Evolutionary conservation across 148 eudicot species (phyloP).

Genomic region (Selenicereus undatus): DNA sequence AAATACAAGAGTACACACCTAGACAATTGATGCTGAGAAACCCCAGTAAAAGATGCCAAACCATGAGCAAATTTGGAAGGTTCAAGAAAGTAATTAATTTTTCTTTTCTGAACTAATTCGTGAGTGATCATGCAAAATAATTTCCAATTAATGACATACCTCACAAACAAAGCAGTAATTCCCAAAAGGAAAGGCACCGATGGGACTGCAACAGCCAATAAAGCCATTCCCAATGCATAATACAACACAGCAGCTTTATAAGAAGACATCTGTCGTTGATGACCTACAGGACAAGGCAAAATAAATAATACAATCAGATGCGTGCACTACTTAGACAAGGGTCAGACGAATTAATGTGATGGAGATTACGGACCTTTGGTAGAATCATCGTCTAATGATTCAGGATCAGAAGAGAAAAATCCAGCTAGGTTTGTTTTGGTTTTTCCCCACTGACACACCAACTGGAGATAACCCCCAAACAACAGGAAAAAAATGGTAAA

Average conservation of each 20-base stretch:
- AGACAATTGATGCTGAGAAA: too few relatives aligned
- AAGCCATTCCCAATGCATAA: constrained; percentile 71
- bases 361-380: constrained; percentile 61
- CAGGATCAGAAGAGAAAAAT: constrained; percentile 46
- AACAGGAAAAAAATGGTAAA: constrained; percentile 67
- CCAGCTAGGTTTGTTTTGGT: constrained; percentile 48
- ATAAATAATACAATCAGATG: constrained; percentile 17
- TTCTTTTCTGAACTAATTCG: too few relatives aligned
- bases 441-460: constrained; percentile 72
- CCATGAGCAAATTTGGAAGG: too few relatives aligned
- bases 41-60: too few relatives aligned
- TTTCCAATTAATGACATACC: constrained; percentile 37
- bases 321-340: constrained; percentile 6
- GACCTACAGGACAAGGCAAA: constrained; percentile 47
- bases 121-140: neutral
- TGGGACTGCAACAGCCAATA: constrained; percentile 67
- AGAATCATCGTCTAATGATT: constrained; percentile 52
- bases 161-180: constrained; percentile 74
- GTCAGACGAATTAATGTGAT: neutral
- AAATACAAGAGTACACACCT: too few relatives aligned
- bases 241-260: constrained; percentile 55
- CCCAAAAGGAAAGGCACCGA: constrained; percentile 78
- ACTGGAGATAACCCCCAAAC: constrained; percentile 71
- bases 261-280: constrained; percentile 54
- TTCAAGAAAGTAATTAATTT: too few relatives aligned